Evolutionary conservation across 495 filamentous ascomycete genomes (phyloP).

Genomic region (Penicillium lagena): DNA sequence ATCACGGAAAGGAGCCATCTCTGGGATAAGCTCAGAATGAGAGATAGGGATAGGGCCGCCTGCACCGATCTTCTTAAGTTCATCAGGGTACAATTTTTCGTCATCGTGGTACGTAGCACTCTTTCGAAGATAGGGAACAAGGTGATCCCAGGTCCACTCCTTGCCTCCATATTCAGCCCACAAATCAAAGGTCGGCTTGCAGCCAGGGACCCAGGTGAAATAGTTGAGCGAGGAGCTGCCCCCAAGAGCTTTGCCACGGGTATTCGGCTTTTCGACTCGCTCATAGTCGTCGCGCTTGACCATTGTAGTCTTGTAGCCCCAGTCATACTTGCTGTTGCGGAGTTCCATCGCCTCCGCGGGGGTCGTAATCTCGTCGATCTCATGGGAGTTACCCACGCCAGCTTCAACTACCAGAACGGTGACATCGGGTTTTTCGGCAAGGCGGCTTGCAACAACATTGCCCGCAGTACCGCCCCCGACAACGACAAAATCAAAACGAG

Average conservation of each 20-base stretch:
- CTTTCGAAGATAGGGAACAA: constrained; percentile 48
- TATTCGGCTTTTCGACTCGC: constrained; percentile 57
- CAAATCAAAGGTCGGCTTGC: constrained; percentile 47
- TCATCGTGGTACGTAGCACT: constrained; percentile 53
- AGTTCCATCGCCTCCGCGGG: constrained; percentile 37
- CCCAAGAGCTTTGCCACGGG: constrained; percentile 48
- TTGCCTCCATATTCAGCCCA: constrained; percentile 50
- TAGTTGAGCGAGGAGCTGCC: constrained; percentile 48
- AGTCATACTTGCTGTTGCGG: constrained; percentile 47
- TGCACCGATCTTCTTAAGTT: constrained; percentile 42
- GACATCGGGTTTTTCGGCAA: constrained; percentile 48
- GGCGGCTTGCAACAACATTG: constrained; percentile 49
- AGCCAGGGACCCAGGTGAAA: constrained; percentile 53
- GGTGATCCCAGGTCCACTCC: constrained; percentile 52
- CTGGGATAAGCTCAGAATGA: constrained; percentile 48
- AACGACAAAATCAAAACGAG: constrained; percentile 26
- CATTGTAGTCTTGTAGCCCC: constrained; percentile 59
- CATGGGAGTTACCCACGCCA: constrained; percentile 28
- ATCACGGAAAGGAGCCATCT: constrained; percentile 48
- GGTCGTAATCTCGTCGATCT: constrained; percentile 37
- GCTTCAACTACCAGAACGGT: constrained; percentile 52
- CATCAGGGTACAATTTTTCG: constrained; percentile 23
- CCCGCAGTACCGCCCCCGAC: constrained; percentile 56
- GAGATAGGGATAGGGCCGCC: constrained; percentile 49
- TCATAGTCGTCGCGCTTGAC: constrained; percentile 55